These are phyloP conservation scores for Globisporangium recalcitrans DNA, from an alignment of 352 stramenopile genomes.

Conservation along the genomic window DNA sequence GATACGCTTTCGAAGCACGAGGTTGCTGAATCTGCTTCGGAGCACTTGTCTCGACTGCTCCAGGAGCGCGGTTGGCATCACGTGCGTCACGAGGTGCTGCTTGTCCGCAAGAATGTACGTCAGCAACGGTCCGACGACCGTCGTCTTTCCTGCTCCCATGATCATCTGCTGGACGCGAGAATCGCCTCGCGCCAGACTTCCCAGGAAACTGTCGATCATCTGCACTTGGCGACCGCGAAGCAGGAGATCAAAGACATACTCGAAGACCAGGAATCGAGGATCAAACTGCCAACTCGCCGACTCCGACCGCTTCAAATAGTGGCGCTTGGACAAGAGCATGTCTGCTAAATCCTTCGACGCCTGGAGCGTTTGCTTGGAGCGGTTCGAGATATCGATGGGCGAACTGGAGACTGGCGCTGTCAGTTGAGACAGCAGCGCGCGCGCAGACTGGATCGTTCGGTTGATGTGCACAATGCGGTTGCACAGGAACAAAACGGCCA, in stretches of 20 bases:
- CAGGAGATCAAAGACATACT: slow-evolving; percentile 99
- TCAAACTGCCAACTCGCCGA: slow-evolving; percentile 86
- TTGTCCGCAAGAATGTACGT: slow-evolving; percentile 97
- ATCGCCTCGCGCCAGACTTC: slow-evolving; percentile 65
- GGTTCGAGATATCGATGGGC: slow-evolving; percentile 16
- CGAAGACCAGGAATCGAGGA: slow-evolving; percentile 98
- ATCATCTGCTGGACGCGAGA: slow-evolving; percentile 97
- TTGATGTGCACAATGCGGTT: slow-evolving; percentile 85
- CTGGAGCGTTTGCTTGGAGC: slow-evolving; percentile 67
- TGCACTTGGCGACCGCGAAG: slow-evolving; percentile 97
- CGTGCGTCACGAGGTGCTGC: slow-evolving; percentile 93
- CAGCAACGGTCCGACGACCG: slow-evolving; percentile 97
- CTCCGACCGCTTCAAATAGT: slow-evolving; percentile 45
- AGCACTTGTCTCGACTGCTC: slow-evolving; percentile 98
- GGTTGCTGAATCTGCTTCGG: slow-evolving; percentile 94
- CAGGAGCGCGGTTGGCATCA: slow-evolving; percentile 97
- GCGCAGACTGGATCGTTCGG: slow-evolving; percentile 53
- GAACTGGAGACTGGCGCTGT: slow-evolving; percentile 2
- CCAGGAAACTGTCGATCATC: slow-evolving; percentile 98
- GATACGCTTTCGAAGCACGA: slow-evolving; percentile 96
- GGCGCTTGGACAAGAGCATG: slow-evolving; percentile 65
- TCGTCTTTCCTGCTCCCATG: slow-evolving; percentile 99
- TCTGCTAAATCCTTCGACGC: slow-evolving; percentile 78
- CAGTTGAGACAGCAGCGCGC: slow-evolving; percentile 25
- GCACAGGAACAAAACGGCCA: slow-evolving; percentile 65